Conservation (phyloP, 306 rosid genomes). For the Hippophae rhamnoides region DNA sequence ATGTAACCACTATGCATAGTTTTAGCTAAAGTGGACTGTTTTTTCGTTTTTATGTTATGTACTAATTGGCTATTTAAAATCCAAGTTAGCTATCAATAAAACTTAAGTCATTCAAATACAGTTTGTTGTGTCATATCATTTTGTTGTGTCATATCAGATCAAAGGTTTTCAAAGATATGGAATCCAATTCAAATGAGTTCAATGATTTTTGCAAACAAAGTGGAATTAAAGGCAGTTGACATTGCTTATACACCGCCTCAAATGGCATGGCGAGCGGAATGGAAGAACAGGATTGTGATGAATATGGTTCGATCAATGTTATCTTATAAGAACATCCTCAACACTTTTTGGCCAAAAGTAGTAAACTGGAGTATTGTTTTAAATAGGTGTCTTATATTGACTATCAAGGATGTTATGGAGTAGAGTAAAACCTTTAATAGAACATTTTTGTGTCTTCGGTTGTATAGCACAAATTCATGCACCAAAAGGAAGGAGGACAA, state of each 20-base stretch:
- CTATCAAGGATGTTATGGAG: not conserved
- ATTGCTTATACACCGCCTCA: conserved; percentile 10
- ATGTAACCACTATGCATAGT: too few species aligned
- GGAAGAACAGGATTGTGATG: conserved; percentile 11
- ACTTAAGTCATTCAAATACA: too few species aligned
- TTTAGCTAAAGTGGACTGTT: too few species aligned
- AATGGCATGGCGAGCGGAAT: not conserved
- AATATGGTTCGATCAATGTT: conserved; percentile 17
- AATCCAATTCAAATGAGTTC: not conserved
- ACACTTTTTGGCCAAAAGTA: conserved; percentile 13
- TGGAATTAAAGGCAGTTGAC: conserved; percentile 15
- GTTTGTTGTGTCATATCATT: too few species aligned
- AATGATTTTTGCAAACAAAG: not conserved
- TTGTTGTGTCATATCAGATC: too few species aligned
- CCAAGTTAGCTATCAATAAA: too few species aligned
- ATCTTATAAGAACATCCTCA: conserved; percentile 5
- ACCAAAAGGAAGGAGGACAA: not conserved
- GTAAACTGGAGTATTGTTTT: conserved; percentile 6
- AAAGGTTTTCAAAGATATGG: not conserved
- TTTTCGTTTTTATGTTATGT: too few species aligned
- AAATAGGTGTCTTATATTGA: conserved; percentile 8
- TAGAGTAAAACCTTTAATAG: too few species aligned
- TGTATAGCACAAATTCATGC: conserved; percentile 8
- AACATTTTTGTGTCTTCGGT: too few species aligned
- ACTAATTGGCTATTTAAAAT: too few species aligned